Evolutionary conservation across 2,329 filamentous ascomycete genomes (phyloP).

Genomic region (Fusarium sp.): DNA sequence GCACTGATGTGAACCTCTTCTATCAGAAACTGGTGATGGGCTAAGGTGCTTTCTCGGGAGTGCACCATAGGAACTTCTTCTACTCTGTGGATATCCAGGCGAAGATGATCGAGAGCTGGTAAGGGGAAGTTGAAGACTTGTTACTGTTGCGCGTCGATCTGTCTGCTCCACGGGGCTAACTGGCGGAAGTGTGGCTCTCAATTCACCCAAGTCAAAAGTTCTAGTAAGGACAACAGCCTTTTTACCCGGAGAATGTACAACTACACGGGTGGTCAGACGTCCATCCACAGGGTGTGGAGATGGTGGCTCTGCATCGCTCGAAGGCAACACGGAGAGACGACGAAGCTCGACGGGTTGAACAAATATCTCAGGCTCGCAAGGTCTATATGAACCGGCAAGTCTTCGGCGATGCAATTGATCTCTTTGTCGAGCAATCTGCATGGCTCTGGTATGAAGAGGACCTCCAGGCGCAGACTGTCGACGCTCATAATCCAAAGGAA

Average conservation of each 20-base stretch:
- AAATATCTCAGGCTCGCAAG: conserved; percentile 37
- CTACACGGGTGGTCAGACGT: conserved; percentile 44
- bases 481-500: conserved; percentile 18
- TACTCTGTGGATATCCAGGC: conserved; percentile 4
- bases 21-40: conserved; percentile 4
- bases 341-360: conserved; percentile 45
- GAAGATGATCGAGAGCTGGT: conserved; percentile 15
- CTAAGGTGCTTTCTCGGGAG: not conserved
- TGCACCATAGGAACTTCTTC: conserved; percentile 31
- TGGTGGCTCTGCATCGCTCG: conserved; percentile 11
- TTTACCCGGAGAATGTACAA: conserved; percentile 50
- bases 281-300: conserved; percentile 31
- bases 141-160: conserved; percentile 30
- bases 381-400: conserved; percentile 23
- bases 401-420: conserved; percentile 39
- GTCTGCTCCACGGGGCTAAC: conserved; percentile 36
- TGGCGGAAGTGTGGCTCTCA: conserved; percentile 59
- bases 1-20: conserved; percentile 23
- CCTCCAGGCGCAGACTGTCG: conserved; percentile 38
- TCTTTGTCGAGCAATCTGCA: conserved; percentile 42
- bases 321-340: conserved; percentile 29
- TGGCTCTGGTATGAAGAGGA: conserved; percentile 25
- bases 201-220: conserved; percentile 61
- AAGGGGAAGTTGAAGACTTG: conserved; percentile 15
- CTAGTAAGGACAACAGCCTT: conserved; percentile 61